Evolutionary conservation across 1,284 basidiomycete genomes (phyloP).

Genomic region (Trametes pubescens): DNA sequence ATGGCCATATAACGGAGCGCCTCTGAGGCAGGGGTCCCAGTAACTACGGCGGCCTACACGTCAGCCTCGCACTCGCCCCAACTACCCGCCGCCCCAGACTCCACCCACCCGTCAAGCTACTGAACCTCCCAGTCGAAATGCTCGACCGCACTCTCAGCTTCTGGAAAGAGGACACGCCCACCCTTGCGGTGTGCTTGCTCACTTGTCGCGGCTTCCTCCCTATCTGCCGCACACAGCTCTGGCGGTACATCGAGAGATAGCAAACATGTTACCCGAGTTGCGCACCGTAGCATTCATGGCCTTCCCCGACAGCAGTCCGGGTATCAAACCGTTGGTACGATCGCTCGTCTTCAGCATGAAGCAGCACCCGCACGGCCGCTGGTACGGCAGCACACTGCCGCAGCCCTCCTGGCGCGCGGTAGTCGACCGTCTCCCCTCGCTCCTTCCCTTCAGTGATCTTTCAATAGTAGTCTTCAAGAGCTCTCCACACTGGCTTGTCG

Average conservation of each 20-base stretch:
- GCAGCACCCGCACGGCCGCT: background rate
- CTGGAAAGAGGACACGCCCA: background rate
- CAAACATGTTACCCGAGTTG: too few relatives aligned
- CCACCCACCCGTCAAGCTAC: background rate
- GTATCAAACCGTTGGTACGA: background rate
- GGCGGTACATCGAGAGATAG: background rate
- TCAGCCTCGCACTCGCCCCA: too few relatives aligned
- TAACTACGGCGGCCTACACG: too few relatives aligned
- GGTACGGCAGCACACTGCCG: background rate
- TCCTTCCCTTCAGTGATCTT: background rate
- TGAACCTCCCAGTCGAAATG: background rate
- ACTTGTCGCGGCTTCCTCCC: background rate
- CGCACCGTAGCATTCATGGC: background rate
- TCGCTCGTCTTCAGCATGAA: background rate
- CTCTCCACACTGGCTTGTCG: too few relatives aligned
- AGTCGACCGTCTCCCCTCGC: background rate
- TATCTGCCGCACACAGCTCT: background rate
- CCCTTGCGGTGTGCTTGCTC: background rate
- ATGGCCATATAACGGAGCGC: too few relatives aligned
- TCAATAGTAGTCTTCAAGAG: too few relatives aligned
- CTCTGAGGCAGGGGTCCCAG: too few relatives aligned
- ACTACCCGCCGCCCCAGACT: too few relatives aligned
- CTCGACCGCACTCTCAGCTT: background rate
- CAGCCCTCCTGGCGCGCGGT: background rate
- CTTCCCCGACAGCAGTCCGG: background rate